Base-by-base conservation (phyloP, 139 green algal genomes). In the Raphidocelis subcapitata region DNA sequence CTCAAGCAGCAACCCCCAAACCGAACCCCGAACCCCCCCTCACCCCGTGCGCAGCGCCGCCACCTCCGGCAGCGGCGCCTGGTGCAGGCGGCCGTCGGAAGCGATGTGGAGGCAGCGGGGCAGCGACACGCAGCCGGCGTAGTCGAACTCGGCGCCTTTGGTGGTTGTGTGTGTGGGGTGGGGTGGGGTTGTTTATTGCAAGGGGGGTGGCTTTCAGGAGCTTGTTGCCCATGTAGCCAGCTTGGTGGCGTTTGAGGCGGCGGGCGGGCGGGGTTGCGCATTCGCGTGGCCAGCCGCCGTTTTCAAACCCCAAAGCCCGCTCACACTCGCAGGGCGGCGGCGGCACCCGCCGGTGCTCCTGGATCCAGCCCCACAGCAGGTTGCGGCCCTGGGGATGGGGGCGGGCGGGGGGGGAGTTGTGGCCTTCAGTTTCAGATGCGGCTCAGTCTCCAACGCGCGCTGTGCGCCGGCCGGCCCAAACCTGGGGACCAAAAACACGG, bases 331-430 rank as follows among this genome's bases (percentile, higher is more conserved):
- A 23, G 23, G 82, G 82, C 0, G 82, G 72, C 0, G 73, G 67
- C 1, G 82, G 69, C 29, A 82, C 68, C 1, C 79, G 72, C 23
- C 88, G 77, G 41, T 88, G 73, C 80, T 96, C 91, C 75, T 95
- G 90, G 54, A 96, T 69, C 86, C 87, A 96, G 10, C 85, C 91
- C 83, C 84, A 94, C 62, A 96, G 46, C 52, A 96, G 49, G 72
- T 85, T 75, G 21, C 91, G 85, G n/a, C 90, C 88, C 72, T 91
- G 74, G 33, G 55, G 5, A 8, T 49, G 8, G 41, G 41, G 8
- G 12, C 41, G 41, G 41, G 41, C 47, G 16, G 16, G 16, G 47
- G 16, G 16, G 16, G 16, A 15, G 47, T 18, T 56, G 47, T 18
- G 16, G 47, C 47, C 47, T 15, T 18, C 47, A 56, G 18, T n/a